These are phyloP conservation scores for Cyclotella choctawhatcheeana DNA, from an alignment of 108 stramenopile genomes.

Conservation along the genomic window DNA sequence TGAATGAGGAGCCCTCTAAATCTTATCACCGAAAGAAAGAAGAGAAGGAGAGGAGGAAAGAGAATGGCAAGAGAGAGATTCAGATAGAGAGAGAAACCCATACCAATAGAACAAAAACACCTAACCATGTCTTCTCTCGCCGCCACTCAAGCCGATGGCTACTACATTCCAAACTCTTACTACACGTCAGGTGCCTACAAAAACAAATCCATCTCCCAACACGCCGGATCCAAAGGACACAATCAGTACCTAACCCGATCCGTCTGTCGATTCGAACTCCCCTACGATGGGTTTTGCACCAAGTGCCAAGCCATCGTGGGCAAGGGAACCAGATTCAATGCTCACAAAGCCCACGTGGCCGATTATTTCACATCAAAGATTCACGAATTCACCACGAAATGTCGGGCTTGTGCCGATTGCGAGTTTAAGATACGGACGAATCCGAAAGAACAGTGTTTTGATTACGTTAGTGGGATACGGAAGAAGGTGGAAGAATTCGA, in stretches of 20 bases:
- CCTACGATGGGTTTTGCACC: conserved; percentile 87
- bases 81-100: no score
- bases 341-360: conserved; percentile 85
- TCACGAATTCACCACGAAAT: conserved; percentile 92
- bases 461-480: conserved; percentile 78
- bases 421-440: conserved; percentile 84
- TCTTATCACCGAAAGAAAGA: no score
- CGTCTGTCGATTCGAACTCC: conserved; percentile 95
- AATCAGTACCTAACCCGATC: conserved; percentile 89
- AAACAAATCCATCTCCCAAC: conserved; percentile 66
- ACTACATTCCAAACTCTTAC: conserved; percentile 85
- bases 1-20: no score
- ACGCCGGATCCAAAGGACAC: conserved; percentile 66
- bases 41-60: no score
- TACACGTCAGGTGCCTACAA: conserved; percentile 77
- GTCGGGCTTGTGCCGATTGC: conserved; percentile 73
- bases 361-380: conserved; percentile 89
- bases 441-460: conserved; percentile 76
- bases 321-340: conserved; percentile 94
- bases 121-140: conserved; percentile 80
- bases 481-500: conserved; percentile 68
- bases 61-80: no score
- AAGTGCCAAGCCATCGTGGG: conserved; percentile 72
- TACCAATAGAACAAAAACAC: not conserved
- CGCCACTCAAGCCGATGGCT: conserved; percentile 94